These are phyloP conservation scores for Astragalus glycyphyllos DNA, from an alignment of 306 rosid species.

Conservation along the genomic window DNA sequence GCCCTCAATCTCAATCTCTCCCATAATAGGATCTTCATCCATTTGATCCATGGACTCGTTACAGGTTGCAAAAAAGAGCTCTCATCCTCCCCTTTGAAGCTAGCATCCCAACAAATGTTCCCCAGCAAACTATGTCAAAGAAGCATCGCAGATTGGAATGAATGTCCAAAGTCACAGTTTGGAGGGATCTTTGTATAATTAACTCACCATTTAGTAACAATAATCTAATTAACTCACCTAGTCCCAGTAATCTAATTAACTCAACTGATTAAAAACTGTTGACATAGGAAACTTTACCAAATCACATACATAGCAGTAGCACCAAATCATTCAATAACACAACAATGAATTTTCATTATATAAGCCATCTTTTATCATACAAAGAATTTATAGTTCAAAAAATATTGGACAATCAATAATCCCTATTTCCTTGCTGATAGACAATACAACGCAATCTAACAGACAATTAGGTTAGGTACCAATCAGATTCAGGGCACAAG, in stretches of 20 bases:
- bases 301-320: constrained; percentile 3
- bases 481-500: neutral
- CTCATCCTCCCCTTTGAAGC: neutral
- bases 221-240: neutral
- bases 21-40: too few relatives aligned
- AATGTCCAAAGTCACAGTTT: neutral
- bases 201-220: neutral
- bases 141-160: neutral
- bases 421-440: neutral
- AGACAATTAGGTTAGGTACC: neutral
- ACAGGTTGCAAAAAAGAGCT: neutral
- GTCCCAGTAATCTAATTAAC: constrained; percentile 6
- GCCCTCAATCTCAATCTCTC: too few relatives aligned
- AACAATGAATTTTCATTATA: neutral
- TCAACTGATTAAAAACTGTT: neutral
- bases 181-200: neutral
- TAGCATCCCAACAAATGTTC: neutral
- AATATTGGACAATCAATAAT: neutral
- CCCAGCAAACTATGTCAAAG: neutral
- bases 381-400: constrained; percentile 9
- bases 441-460: constrained; percentile 4
- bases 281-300: constrained; percentile 3
- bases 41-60: too few relatives aligned
- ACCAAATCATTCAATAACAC: neutral
- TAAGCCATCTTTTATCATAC: constrained; percentile 2